Conservation (phyloP, 2,329 filamentous ascomycete species). For the Colletotrichum scovillei region DNA sequence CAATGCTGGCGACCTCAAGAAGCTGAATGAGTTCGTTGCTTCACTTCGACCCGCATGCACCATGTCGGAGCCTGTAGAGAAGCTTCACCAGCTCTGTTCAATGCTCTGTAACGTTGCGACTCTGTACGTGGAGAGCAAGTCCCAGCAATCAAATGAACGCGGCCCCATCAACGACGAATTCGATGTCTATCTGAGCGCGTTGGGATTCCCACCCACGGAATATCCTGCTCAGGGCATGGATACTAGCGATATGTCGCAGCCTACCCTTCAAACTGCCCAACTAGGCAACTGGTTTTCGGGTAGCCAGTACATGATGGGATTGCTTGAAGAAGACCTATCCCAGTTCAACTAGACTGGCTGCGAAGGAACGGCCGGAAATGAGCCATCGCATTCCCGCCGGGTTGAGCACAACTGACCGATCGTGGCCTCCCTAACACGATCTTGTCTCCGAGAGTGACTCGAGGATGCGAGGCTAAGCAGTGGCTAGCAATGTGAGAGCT, state of each 20-base stretch:
- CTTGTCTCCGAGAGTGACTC: background rate
- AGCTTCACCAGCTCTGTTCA: slow-evolving; percentile 70
- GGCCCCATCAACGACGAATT: slow-evolving; percentile 68
- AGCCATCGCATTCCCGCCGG: background rate
- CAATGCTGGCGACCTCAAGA: slow-evolving; percentile 62
- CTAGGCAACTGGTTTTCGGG: slow-evolving; percentile 75
- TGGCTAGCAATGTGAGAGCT: background rate
- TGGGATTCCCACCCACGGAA: slow-evolving; percentile 66
- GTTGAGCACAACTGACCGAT: background rate
- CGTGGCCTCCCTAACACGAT: background rate
- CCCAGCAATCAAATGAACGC: slow-evolving; percentile 58
- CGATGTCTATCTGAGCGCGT: slow-evolving; percentile 72
- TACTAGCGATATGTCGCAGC: slow-evolving; percentile 43
- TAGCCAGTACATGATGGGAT: slow-evolving; percentile 72
- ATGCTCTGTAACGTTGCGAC: slow-evolving; percentile 71
- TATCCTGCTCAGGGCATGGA: slow-evolving; percentile 40
- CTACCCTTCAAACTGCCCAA: slow-evolving; percentile 51
- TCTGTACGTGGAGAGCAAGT: slow-evolving; percentile 71
- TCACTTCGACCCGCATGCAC: slow-evolving; percentile 46
- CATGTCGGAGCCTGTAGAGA: slow-evolving; percentile 42
- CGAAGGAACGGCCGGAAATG: background rate
- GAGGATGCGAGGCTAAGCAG: background rate
- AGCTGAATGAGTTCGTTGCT: slow-evolving; percentile 66
- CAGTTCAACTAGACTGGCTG: slow-evolving; percentile 46
- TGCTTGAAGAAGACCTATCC: slow-evolving; percentile 71